A percentile compares a stretch with the other conserved stretches of the same genome.
Conservation (phyloP, 345 rosid species). For the Syzygium oleosum region DNA sequence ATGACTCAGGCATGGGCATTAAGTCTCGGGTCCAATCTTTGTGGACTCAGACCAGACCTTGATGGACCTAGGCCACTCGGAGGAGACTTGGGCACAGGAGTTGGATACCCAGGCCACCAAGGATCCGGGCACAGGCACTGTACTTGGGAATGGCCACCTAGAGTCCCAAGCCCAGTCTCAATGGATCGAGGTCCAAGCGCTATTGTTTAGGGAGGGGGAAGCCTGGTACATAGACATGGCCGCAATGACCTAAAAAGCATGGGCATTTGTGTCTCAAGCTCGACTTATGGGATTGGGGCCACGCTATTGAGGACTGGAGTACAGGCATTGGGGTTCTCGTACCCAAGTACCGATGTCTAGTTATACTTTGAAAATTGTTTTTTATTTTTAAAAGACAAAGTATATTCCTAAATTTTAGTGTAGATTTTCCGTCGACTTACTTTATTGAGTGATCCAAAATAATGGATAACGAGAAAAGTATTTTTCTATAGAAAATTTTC, state of each 20-base stretch:
- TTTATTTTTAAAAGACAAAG: no score
- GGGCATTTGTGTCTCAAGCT: fast-evolving
- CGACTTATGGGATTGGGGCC: not conserved
- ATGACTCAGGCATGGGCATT: not conserved
- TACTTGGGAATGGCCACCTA: fast-evolving
- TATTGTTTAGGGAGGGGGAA: not conserved
- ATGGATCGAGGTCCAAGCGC: not conserved
- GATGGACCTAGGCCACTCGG: fast-evolving
- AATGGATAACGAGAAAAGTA: not conserved
- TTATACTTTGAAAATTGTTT: not conserved
- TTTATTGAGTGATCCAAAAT: not conserved
- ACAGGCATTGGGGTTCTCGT: no score
- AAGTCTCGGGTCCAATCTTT: not conserved
- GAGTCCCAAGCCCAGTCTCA: not conserved
- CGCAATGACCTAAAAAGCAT: not conserved
- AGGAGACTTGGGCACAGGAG: not conserved
- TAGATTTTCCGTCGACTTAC: no score
- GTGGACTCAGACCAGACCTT: not conserved
- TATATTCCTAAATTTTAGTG: not conserved
- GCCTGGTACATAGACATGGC: not conserved
- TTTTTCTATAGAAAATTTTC: no score
- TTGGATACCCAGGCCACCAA: not conserved
- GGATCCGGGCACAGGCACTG: not conserved
- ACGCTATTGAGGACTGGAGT: not conserved
- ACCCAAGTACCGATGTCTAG: not conserved